phyloP scores from a whole-genome alignment of 169 alveolate genomes.

The Cyclospora cayetanensis region DNA sequence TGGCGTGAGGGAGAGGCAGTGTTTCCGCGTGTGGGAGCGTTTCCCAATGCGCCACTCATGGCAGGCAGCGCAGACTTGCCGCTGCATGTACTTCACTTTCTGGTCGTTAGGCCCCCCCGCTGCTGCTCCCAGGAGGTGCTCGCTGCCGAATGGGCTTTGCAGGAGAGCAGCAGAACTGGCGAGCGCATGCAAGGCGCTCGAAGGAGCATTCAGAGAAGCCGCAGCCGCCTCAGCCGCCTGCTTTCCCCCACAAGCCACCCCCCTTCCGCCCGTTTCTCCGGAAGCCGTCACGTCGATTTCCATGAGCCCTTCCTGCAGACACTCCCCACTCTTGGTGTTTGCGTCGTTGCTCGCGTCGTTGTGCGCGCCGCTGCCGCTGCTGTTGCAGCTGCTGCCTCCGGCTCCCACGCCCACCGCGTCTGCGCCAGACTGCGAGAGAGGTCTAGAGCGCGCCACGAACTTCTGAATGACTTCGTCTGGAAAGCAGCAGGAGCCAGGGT shows the following conservation, averaged over 20 bases:
- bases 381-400: neutral
- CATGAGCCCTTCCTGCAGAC: too few relatives aligned
- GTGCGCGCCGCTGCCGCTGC: constrained; percentile 8
- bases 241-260: too few relatives aligned
- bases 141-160: constrained; percentile 28
- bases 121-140: constrained; percentile 13
- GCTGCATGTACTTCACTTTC: constrained; percentile 61
- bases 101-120: constrained; percentile 51
- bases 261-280: too few relatives aligned
- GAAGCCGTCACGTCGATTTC: too few relatives aligned
- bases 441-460: constrained; percentile 57
- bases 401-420: too few relatives aligned
- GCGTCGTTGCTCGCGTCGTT: too few relatives aligned
- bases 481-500: constrained; percentile 72
- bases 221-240: too few relatives aligned
- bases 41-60: constrained; percentile 70
- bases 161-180: constrained; percentile 54
- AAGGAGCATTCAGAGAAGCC: constrained; percentile 44
- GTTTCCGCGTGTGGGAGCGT: constrained; percentile 62
- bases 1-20: constrained; percentile 59
- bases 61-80: constrained; percentile 70
- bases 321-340: too few relatives aligned
- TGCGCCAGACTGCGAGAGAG: constrained; percentile 52
- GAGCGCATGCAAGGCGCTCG: constrained; percentile 49
- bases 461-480: constrained; percentile 63